Evolutionary conservation across 345 rosid species (phyloP).

Genomic region (Raphanus sativus): DNA sequence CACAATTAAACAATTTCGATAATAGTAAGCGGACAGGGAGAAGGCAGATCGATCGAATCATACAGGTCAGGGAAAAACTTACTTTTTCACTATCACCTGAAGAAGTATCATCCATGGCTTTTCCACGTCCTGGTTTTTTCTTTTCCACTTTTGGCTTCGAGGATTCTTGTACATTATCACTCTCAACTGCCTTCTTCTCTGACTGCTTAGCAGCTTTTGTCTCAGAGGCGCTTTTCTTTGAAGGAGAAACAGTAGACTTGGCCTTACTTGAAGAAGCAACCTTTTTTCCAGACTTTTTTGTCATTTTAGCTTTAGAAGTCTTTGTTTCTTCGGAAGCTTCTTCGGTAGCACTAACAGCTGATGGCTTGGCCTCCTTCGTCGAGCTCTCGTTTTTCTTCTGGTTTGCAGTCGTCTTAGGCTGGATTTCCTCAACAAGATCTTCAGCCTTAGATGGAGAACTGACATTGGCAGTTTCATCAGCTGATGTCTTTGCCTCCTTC

Average conservation of each 20-base stretch:
- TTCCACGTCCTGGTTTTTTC: slow-evolving; percentile 53
- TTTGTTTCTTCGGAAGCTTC: slow-evolving; percentile 52
- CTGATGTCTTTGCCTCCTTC: slow-evolving; percentile 49
- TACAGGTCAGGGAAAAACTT: slow-evolving; percentile 7
- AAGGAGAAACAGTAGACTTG: slow-evolving; percentile 25
- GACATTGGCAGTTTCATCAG: slow-evolving; percentile 38
- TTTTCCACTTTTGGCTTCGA: slow-evolving; percentile 50
- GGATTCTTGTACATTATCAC: slow-evolving; percentile 53
- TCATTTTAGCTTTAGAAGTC: slow-evolving; percentile 52
- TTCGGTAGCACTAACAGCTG: slow-evolving; percentile 45
- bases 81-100: slow-evolving; percentile 61
- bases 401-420: slow-evolving; percentile 45
- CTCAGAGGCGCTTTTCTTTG: slow-evolving; percentile 44
- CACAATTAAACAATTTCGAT: slow-evolving; percentile 14
- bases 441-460: slow-evolving; percentile 43
- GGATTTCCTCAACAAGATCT: slow-evolving; percentile 46
- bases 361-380: slow-evolving; percentile 42
- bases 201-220: slow-evolving; percentile 47
- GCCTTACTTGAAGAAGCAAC: slow-evolving; percentile 47
- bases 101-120: slow-evolving; percentile 43
- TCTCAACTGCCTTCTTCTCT: slow-evolving; percentile 52
- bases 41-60: slow-evolving; percentile 2
- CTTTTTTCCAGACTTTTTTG: slow-evolving; percentile 46
- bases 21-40: slow-evolving; percentile 9
- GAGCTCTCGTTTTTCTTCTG: slow-evolving; percentile 57